phyloP scores from a whole-genome alignment of 2,329 filamentous ascomycete species.

The Hawksworthiomyces lignivorus region DNA sequence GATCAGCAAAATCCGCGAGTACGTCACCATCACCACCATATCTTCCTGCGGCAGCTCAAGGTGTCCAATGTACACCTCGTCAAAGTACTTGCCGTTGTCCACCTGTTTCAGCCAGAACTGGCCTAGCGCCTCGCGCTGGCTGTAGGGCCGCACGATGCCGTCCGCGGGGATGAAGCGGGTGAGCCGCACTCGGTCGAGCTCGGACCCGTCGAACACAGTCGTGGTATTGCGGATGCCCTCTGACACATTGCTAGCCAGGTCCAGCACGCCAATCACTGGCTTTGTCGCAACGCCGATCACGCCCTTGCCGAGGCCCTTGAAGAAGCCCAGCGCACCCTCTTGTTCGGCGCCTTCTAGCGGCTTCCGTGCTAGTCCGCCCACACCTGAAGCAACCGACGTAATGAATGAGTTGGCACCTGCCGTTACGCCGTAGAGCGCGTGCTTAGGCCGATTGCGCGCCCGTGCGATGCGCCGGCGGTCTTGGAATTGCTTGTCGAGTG shows the following conservation, averaged over 20 bases:
- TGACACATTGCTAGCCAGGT: slow-evolving; percentile 92
- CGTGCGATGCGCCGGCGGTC: slow-evolving; percentile 90
- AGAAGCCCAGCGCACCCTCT: slow-evolving; percentile 87
- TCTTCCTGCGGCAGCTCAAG: slow-evolving; percentile 84
- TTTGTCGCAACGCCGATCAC: slow-evolving; percentile 92
- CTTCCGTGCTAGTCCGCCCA: slow-evolving; percentile 87
- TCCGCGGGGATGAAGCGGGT: slow-evolving; percentile 87
- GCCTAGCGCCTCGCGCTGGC: slow-evolving; percentile 86
- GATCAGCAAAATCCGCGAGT: slow-evolving; percentile 80
- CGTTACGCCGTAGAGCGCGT: slow-evolving; percentile 92
- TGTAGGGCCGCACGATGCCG: slow-evolving; percentile 90
- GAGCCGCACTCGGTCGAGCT: slow-evolving; percentile 88
- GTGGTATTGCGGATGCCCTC: slow-evolving; percentile 98
- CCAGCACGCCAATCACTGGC: slow-evolving; percentile 91
- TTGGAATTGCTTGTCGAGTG: slow-evolving; percentile 97
- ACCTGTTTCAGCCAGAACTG: slow-evolving; percentile 99
- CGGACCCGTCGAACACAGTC: slow-evolving; percentile 91
- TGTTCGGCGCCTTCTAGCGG: slow-evolving; percentile 93
- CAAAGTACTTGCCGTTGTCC: slow-evolving; percentile 95
- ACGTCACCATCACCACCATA: slow-evolving; percentile 84
- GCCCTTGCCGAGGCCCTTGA: slow-evolving; percentile 96
- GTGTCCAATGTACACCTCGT: slow-evolving; percentile 95
- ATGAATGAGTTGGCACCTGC: slow-evolving; percentile 93
- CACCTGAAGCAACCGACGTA: slow-evolving; percentile 84
- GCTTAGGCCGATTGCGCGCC: slow-evolving; percentile 89